Base-by-base conservation (phyloP, 208 protist species). In the Giardia muris region DNA sequence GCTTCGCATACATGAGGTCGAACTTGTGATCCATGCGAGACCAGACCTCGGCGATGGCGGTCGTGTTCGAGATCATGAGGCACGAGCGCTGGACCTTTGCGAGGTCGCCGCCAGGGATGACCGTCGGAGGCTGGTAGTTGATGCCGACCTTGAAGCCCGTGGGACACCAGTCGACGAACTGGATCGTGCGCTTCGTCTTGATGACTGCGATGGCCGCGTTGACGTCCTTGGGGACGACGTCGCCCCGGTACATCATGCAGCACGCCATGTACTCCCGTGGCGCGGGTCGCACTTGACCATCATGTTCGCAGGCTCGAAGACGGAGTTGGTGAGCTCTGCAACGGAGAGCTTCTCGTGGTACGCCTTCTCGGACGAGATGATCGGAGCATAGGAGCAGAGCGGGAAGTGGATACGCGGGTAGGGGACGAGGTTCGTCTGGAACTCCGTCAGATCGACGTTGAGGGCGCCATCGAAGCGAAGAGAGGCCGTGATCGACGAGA, bases 71-170 rank as follows among this genome's bases (percentile, higher is more conserved):
- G 47, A 96, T 94, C 95, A 95, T 94, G 76, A 87, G 92, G 22
- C 67, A 90, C 46, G 92, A 57, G 87, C 95, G 92, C 76, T 95
- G 93, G 46, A 96, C 93, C 92, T 95, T 95, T 10, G 93, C 91
- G 46, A 98, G 94, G 94, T 98, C 97, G 90, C 96, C 96, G 91
- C 97, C 97, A 46, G 97, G 96, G 19, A 98, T 95, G 46, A 97
- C 96, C 45, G 96, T 97, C 47, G 98, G 97, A 3, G 96, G 94
- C 92, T 98, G 96, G 95, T 98, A 97, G 96, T 99, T 99, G 95
- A 98, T 98, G 94, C 97, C 98, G 95, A 97, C 94, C 93, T 96
- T 96, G 94, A 96, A 96, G 86, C 94, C 94, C 46, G 95, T 96
- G 43, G 95, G 95, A 89, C 94, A 96, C 95, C 95, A 96, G 92